Evolutionary conservation across 2,329 filamentous ascomycete genomes (phyloP), one percentile per base, ranked within the genome.

Genomic region (Curvularia hawaiiensis): DNA sequence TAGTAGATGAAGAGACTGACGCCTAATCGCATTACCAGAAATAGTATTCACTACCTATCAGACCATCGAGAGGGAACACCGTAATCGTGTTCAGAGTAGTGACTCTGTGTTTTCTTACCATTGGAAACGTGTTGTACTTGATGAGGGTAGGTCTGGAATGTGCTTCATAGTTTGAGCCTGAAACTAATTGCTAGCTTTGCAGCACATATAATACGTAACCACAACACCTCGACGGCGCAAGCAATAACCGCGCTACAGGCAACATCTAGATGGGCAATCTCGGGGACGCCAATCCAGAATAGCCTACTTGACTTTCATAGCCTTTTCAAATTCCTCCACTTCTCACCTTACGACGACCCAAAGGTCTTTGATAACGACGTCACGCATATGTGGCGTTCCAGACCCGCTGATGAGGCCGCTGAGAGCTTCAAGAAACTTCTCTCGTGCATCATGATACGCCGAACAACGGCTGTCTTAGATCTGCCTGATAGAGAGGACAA

Each of bases 251-350:
- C 74, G 0, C 71, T 85, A 0, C 50, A 64, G 0, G 77, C 82
- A 0, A 70, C 72, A 1, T 76, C 74, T 0, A 73, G 83, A n/a
- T 85, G 83, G 83, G 84, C 82, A 59, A 72, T 84, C 0, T 82
- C 81, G 0, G 83, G 82, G 0, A 85, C 83, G 0, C 66, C 66
- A 3, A 45, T 68, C 3, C 68, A 70, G 30, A 70, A 67, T 14
- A 44, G 38, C 3, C 59, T 70, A 0, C 43, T 33, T 2, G 68
- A 70, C 43, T 54, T 69, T 1, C 47, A 52, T n/a, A 56, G 56
- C 0, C 51, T 70, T 2, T 63, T 64, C 24, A 54, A 54, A 4
- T 69, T 67, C 14, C 58, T 70, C 18, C 61, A 52, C 14, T 53
- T 64, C 30, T 7, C 30, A 1, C 60, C 62, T 0, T 65, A 66